Conservation (phyloP, 2,329 filamentous ascomycete species). For the Massarina eburnea region DNA sequence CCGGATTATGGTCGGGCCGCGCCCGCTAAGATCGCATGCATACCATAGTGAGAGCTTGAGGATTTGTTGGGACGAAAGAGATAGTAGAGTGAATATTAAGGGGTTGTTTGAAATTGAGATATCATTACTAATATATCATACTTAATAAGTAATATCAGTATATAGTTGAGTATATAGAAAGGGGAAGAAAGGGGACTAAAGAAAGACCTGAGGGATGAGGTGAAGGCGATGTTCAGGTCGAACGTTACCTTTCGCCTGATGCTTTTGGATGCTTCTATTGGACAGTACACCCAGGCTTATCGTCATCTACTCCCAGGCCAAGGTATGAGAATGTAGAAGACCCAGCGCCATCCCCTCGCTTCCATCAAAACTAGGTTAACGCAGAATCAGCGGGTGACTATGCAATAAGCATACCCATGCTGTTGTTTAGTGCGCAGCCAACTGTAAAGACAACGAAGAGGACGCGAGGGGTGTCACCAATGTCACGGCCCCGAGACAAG, state of each 20-base stretch:
- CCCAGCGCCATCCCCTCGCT: constrained; percentile 38
- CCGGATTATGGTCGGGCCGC: too few species aligned
- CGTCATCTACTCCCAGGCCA: constrained; percentile 43
- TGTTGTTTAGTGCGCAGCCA: constrained; percentile 39
- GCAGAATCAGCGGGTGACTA: constrained; percentile 8
- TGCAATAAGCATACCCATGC: constrained; percentile 41
- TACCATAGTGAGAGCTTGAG: too few species aligned
- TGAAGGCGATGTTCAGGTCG: constrained; percentile 48
- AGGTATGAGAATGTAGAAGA: constrained; percentile 40
- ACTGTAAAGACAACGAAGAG: constrained; percentile 57
- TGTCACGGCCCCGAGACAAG: constrained; percentile 36
- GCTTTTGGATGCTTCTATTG: constrained; percentile 42
- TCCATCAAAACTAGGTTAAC: constrained; percentile 26
- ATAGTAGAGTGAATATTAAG: too few species aligned
- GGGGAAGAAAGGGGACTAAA: background rate
- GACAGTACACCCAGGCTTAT: constrained; percentile 40
- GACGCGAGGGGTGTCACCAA: constrained; percentile 44
- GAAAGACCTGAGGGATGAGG: background rate
- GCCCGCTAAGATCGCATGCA: too few species aligned
- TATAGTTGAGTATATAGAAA: background rate
- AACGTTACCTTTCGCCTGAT: constrained; percentile 29
- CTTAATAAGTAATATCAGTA: too few species aligned
- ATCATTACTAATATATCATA: too few species aligned
- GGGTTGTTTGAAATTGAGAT: too few species aligned
- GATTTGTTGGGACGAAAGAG: too few species aligned